These are phyloP conservation scores for Amanita pseudoporphyria DNA, from an alignment of 768 basidiomycete species.

Conservation along the genomic window DNA sequence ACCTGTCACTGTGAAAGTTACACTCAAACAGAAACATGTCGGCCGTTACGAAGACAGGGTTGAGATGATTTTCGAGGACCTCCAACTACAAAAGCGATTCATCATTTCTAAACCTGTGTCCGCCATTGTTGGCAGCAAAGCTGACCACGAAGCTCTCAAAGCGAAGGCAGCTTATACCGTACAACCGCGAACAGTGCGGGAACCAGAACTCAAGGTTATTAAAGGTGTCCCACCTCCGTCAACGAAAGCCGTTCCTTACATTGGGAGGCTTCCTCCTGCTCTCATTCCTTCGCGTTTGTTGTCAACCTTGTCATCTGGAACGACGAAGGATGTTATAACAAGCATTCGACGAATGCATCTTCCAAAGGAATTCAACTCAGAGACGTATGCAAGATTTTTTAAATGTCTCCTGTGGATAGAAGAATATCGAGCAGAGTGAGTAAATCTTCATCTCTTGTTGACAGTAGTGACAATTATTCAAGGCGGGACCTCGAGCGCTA, in stretches of 20 bases:
- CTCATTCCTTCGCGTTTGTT: slow-evolving; percentile 3
- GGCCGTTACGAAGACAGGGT: slow-evolving; percentile 46
- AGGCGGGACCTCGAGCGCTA: slow-evolving; percentile 31
- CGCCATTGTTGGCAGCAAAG: slow-evolving; percentile 36
- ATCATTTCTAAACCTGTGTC: slow-evolving; percentile 35
- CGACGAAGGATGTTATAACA: slow-evolving; percentile 6
- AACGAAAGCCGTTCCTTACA: slow-evolving; percentile 5
- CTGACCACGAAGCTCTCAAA: slow-evolving; percentile 34
- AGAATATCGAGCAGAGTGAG: slow-evolving; percentile 20
- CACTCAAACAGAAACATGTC: slow-evolving; percentile 23
- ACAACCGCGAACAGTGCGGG: slow-evolving; percentile 2
- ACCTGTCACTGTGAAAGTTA: slow-evolving; percentile 18
- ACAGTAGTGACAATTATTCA: neutral
- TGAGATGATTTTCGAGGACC: slow-evolving; percentile 44
- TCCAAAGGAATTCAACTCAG: neutral
- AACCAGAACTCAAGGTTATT: slow-evolving; percentile 6
- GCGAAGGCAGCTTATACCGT: slow-evolving; percentile 40
- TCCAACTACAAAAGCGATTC: slow-evolving; percentile 31
- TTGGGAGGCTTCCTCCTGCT: slow-evolving; percentile 4
- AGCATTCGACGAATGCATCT: slow-evolving; percentile 6
- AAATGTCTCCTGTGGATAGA: slow-evolving; percentile 11
- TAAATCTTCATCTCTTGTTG: neutral
- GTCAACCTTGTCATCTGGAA: slow-evolving; percentile 3
- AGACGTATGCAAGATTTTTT: neutral
- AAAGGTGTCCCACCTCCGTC: slow-evolving; percentile 4